Evolutionary conservation across 2,329 filamentous ascomycete genomes (phyloP).

Genomic region (Diaporthe amygdali): DNA sequence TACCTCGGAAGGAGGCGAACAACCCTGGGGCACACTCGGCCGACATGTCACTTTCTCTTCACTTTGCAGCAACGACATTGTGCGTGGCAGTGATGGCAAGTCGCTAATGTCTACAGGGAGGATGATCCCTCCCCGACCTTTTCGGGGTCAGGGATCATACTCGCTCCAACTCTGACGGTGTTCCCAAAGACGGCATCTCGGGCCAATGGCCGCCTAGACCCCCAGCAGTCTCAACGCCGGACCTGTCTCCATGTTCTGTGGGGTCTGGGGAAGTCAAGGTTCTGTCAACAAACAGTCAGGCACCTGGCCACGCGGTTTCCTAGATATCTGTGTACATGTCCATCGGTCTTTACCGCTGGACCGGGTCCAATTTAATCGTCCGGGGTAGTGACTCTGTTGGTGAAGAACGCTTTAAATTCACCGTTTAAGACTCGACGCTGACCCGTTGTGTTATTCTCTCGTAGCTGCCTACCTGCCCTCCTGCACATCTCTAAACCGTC

Average conservation of each 20-base stretch:
- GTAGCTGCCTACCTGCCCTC: not conserved
- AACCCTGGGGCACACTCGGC: not conserved
- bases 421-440: not conserved
- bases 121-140: conserved; percentile 5
- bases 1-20: not conserved
- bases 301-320: not conserved
- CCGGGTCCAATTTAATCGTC: conserved; percentile 1
- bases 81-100: conserved; percentile 1
- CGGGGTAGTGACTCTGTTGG: not conserved
- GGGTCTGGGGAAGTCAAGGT: conserved; percentile 10
- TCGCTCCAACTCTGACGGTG: not conserved
- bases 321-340: conserved; percentile 1
- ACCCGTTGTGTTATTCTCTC: not conserved
- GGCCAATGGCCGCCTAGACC: conserved; percentile 8
- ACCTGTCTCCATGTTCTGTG: not conserved
- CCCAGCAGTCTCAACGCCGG: not conserved
- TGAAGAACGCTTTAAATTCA: not conserved
- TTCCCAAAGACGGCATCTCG: conserved; percentile 1
- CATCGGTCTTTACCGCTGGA: not conserved
- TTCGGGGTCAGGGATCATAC: not conserved
- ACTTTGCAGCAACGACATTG: not conserved
- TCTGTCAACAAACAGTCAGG: not conserved
- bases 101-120: not conserved
- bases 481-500: not conserved
- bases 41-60: conserved; percentile 2